Conservation (phyloP, 805 yeast genomes). For the Barnettozyma vustinii region DNA sequence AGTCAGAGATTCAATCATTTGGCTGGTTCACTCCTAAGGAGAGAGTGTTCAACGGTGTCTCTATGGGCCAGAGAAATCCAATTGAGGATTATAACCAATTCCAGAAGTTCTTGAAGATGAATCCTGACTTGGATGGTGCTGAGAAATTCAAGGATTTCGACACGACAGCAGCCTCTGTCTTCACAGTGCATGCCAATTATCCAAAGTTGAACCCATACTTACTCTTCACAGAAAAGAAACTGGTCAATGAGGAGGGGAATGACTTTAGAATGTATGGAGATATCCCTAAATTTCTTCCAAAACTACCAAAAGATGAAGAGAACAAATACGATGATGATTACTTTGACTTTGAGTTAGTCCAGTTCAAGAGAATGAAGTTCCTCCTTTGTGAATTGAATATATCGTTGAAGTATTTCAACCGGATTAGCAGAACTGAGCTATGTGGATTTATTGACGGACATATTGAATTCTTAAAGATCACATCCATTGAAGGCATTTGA, state of each 20-base stretch:
- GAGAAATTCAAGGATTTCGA: conserved; percentile 12
- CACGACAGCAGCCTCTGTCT: conserved; percentile 15
- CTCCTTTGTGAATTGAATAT: conserved; percentile 47
- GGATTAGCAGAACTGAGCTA: conserved; percentile 36
- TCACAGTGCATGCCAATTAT: conserved; percentile 34
- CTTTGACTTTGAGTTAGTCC: conserved; percentile 47
- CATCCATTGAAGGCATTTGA: background rate
- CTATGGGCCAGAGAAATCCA: conserved; percentile 75
- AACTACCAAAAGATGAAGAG: conserved; percentile 4
- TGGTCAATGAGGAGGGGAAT: conserved; percentile 15
- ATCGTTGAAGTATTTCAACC: conserved; percentile 39
- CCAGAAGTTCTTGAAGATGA: conserved; percentile 2
- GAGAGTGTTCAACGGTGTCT: conserved; percentile 54
- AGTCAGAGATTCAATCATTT: conserved; percentile 22
- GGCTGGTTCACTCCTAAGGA: conserved; percentile 23
- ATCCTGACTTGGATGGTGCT: conserved; percentile 5
- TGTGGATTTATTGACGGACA: conserved; percentile 46
- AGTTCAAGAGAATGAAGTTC: conserved; percentile 51
- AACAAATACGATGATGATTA: conserved; percentile 13
- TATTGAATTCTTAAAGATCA: conserved; percentile 31
- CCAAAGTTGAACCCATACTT: conserved; percentile 32
- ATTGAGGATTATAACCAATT: conserved; percentile 43
- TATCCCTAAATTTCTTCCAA: conserved; percentile 26
- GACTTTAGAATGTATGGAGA: conserved; percentile 24
- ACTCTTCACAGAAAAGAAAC: conserved; percentile 20